A percentile compares a stretch with the other conserved stretches of the same genome.
Conservation (phyloP, 148 eudicot species). For the Cornus suecica region DNA sequence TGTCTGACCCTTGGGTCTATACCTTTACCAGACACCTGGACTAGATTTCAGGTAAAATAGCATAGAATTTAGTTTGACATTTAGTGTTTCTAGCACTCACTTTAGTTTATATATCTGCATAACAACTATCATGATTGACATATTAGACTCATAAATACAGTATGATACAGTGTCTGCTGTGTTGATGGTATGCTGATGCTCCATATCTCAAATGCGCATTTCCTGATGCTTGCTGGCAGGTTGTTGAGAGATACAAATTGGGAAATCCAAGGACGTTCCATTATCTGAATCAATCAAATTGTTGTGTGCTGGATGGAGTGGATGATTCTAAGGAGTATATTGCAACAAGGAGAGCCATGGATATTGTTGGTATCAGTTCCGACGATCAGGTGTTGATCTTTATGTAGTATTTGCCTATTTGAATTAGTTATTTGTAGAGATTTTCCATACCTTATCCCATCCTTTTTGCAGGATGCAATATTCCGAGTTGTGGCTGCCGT, state of each 20-base stretch:
- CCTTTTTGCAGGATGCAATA: conserved; percentile 68
- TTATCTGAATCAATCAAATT: conserved; percentile 90
- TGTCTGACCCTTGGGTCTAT: no score
- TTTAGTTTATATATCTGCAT: background rate
- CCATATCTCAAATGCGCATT: background rate
- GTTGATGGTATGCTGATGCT: background rate
- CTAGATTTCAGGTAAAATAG: no score
- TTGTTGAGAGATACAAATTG: conserved; percentile 63
- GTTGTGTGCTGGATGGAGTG: conserved; percentile 65
- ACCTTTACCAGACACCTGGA: no score
- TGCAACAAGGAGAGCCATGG: conserved; percentile 90
- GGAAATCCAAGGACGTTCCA: conserved; percentile 72
- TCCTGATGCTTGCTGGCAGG: conserved; percentile 34
- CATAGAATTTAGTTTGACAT: background rate
- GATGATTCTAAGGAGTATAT: conserved; percentile 79
- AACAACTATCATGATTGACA: background rate
- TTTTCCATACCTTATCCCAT: background rate
- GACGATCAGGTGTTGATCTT: conserved; percentile 68
- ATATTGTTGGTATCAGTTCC: conserved; percentile 74
- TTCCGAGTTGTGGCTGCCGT: conserved; percentile 93
- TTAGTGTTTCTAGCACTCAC: background rate
- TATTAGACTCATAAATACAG: background rate
- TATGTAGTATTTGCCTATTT: background rate
- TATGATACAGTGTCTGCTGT: background rate
- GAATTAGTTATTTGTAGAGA: background rate